phyloP scores from a whole-genome alignment of 2,329 filamentous ascomycete species.

The Xylariaceae sp. region DNA sequence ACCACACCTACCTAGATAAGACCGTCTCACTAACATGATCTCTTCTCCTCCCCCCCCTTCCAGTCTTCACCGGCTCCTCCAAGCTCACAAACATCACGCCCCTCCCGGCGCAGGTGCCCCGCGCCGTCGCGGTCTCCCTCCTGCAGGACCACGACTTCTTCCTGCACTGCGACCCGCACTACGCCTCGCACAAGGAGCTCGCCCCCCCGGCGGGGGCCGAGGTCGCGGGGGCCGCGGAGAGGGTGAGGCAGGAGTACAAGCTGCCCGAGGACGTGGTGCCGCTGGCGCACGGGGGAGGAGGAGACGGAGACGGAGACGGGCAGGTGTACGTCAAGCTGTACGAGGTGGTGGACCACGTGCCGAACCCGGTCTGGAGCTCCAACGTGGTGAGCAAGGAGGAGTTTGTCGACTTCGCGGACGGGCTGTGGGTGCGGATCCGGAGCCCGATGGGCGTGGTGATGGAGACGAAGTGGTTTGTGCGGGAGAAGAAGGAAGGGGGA shows the following conservation, averaged over 20 bases:
- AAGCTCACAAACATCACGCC: constrained; percentile 38
- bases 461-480: constrained; percentile 46
- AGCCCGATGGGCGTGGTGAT: constrained; percentile 48
- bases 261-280: constrained; percentile 21
- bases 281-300: constrained; percentile 6
- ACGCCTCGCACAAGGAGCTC: constrained; percentile 30
- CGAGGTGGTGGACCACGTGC: constrained; percentile 47
- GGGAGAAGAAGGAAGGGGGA: constrained; percentile 28
- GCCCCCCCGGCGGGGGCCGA: constrained; percentile 19
- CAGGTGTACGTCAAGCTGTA: constrained; percentile 36
- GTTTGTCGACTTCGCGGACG: constrained; percentile 44
- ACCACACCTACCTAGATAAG: too few relatives aligned
- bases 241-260: constrained; percentile 24
- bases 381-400: constrained; percentile 51
- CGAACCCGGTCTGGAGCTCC: constrained; percentile 51
- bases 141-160: constrained; percentile 51
- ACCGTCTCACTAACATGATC: not conserved
- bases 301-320: constrained; percentile 1
- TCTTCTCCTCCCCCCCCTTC: not conserved
- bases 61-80: constrained; percentile 41
- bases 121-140: constrained; percentile 30
- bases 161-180: constrained; percentile 49
- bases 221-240: constrained; percentile 15
- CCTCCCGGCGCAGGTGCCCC: constrained; percentile 31
- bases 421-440: constrained; percentile 47